Conservation (phyloP, 169 alveolate species). For the Babesia sp. region DNA sequence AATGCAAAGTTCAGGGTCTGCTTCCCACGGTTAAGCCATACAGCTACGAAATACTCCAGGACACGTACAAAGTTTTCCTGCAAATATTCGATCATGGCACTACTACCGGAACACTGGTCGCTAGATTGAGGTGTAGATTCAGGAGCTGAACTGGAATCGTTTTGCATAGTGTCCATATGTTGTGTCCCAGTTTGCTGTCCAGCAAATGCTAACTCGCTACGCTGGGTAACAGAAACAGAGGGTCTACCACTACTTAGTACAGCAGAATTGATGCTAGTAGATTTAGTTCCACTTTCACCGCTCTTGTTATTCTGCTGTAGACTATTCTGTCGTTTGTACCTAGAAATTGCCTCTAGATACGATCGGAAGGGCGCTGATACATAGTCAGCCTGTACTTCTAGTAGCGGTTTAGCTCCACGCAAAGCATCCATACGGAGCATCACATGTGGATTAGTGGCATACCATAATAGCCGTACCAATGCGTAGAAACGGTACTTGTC, state of each 20-base stretch:
- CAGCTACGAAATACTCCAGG: conserved; percentile 47
- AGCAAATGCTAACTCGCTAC: not conserved
- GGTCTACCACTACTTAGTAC: not conserved
- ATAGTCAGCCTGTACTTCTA: conserved; percentile 18
- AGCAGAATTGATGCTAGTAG: not conserved
- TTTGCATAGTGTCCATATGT: not conserved
- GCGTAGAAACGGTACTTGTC: conserved; percentile 52
- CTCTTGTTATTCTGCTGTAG: not conserved
- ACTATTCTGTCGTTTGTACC: not conserved
- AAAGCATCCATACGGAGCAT: not conserved
- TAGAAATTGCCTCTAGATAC: conserved; percentile 2
- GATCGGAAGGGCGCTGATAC: conserved; percentile 20
- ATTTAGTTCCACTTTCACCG: not conserved
- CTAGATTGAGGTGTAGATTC: not conserved
- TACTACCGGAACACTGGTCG: not conserved
- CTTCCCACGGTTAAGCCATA: conserved; percentile 30
- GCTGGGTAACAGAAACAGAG: not conserved
- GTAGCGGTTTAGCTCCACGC: conserved; percentile 1
- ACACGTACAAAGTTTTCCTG: conserved; percentile 50
- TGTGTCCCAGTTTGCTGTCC: not conserved
- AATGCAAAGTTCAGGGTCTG: conserved; percentile 20
- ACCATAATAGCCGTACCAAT: conserved; percentile 39
- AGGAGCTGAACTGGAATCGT: not conserved
- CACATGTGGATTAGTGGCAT: conserved; percentile 44
- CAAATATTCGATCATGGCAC: conserved; percentile 14